A percentile compares a stretch with the other conserved stretches of the same genome.
These are phyloP conservation scores for Pseudomonodictys pantanalensis DNA, from an alignment of 495 filamentous ascomycete species.

Conservation along the genomic window DNA sequence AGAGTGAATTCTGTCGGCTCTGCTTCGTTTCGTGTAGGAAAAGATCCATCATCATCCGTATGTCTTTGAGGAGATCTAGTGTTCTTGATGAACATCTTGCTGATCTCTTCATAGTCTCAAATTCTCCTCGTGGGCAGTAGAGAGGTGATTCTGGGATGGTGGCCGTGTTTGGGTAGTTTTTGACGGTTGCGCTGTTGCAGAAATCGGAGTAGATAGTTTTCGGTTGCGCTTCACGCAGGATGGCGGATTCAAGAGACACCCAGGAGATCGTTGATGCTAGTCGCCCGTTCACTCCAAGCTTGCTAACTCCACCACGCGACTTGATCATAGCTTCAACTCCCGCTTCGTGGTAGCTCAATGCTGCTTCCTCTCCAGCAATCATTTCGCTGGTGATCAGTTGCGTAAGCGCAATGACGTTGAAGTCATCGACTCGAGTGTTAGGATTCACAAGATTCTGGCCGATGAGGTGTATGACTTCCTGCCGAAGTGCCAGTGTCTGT, in stretches of 20 bases:
- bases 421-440: slow-evolving; percentile 23
- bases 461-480: slow-evolving; percentile 36
- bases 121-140: slow-evolving; percentile 30
- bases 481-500: slow-evolving; percentile 27
- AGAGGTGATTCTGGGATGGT: slow-evolving; percentile 35
- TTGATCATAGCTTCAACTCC: slow-evolving; percentile 35
- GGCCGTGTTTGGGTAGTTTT: slow-evolving; percentile 10
- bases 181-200: slow-evolving; percentile 4
- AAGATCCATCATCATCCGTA: slow-evolving; percentile 29
- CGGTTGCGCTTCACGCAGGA: slow-evolving; percentile 31
- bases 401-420: slow-evolving; percentile 38
- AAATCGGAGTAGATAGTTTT: slow-evolving; percentile 28
- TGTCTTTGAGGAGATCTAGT: slow-evolving; percentile 16
- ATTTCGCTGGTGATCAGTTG: slow-evolving; percentile 39
- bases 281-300: slow-evolving; percentile 24
- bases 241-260: slow-evolving; percentile 29
- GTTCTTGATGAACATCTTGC: slow-evolving; percentile 9
- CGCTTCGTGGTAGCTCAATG: slow-evolving; percentile 31
- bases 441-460: slow-evolving; percentile 32
- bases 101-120: slow-evolving; percentile 16
- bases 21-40: slow-evolving; percentile 27
- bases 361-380: slow-evolving; percentile 30
- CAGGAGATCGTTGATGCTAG: slow-evolving; percentile 28
- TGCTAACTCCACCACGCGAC: slow-evolving; percentile 32
- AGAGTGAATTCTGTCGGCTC: slow-evolving; percentile 10